These are phyloP conservation scores for Fusarium incarnatum DNA, from an alignment of 2,329 filamentous ascomycete species.

Conservation along the genomic window DNA sequence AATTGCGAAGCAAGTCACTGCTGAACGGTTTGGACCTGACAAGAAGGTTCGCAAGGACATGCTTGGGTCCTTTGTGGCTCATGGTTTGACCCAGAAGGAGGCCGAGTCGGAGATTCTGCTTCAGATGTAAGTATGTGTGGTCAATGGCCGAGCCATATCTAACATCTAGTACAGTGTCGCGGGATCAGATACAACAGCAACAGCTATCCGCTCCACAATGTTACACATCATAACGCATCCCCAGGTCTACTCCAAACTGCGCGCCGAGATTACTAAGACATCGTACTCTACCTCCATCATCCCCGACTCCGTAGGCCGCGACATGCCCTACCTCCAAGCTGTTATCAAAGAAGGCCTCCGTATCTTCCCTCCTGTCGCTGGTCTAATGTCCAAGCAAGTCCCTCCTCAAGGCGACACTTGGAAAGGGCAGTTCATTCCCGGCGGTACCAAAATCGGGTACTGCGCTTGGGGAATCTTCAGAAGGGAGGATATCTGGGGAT, in stretches of 20 bases:
- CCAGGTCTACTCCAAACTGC: constrained; percentile 58
- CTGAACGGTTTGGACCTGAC: constrained; percentile 43
- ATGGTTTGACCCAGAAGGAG: constrained; percentile 45
- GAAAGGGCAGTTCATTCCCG: constrained; percentile 50
- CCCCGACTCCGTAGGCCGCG: constrained; percentile 50
- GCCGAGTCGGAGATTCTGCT: constrained; percentile 46
- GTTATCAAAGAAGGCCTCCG: constrained; percentile 62
- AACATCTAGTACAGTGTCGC: constrained; percentile 54
- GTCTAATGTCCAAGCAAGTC: constrained; percentile 53
- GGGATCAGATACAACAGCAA: constrained; percentile 69
- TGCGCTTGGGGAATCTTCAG: constrained; percentile 53
- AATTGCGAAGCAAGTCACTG: constrained; percentile 47
- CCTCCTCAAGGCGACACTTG: constrained; percentile 48
- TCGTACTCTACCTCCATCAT: constrained; percentile 43
- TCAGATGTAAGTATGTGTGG: constrained; percentile 24
- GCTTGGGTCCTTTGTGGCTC: constrained; percentile 49
- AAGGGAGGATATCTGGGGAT: constrained; percentile 51
- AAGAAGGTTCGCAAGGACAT: constrained; percentile 48
- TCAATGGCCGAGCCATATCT: fast-evolving
- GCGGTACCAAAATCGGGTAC: constrained; percentile 49
- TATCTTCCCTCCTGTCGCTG: constrained; percentile 53
- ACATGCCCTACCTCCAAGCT: constrained; percentile 59
- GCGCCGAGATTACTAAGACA: constrained; percentile 42
- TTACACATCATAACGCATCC: constrained; percentile 65
- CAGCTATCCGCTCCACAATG: constrained; percentile 63